Evolutionary conservation across 768 basidiomycete genomes (phyloP), one percentile per base, ranked within the genome.

Genomic region (Nidularia pulvinata): DNA sequence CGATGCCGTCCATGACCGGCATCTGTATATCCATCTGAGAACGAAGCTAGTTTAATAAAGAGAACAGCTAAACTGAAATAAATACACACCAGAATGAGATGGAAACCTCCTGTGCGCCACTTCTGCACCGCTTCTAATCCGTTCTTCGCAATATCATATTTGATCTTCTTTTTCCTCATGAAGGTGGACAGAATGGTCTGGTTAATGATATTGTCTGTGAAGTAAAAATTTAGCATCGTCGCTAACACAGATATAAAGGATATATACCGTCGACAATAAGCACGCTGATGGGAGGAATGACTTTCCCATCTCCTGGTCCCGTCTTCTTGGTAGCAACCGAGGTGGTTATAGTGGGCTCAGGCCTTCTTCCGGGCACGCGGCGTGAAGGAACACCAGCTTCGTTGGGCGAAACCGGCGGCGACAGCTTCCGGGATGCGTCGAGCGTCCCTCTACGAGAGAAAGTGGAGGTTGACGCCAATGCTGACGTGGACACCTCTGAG

Each of bases 1-100:
- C 85, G 48, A 98, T 97, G 34, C 97, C 97, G 69, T 96, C 93
- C 91, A 97, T 98, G 60, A 98, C 88, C 7, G 97, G 97, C 84
- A 99, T 95, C 71, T 98, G 96, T 51, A 99, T 98, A 74, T 99
- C 97, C 97, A 99, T 99, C 96, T 98, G 59, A 3, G 55, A 32
- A 34, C 37, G n/a, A n/a, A n/a, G n/a, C n/a, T n/a, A n/a, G n/a
- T n/a, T n/a, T 46, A 44, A 51, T 37, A 49, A 47, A 58, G 46
- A n/a, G 68, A 36, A 66, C 53, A 22, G 56, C 48, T 44, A n/a
- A 43, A 36, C 22, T 10, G 34, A n/a, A 6, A 33, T 14, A 53
- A 52, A 33, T 9, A 76, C 91, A 59, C 57, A 97, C 96, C 71
- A 99, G 72, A 51, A 99, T 98, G 48, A 99, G 79, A 75, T 99